phyloP scores from a whole-genome alignment of 2,329 filamentous ascomycete genomes.

The Purpureocillium lavendulum region DNA sequence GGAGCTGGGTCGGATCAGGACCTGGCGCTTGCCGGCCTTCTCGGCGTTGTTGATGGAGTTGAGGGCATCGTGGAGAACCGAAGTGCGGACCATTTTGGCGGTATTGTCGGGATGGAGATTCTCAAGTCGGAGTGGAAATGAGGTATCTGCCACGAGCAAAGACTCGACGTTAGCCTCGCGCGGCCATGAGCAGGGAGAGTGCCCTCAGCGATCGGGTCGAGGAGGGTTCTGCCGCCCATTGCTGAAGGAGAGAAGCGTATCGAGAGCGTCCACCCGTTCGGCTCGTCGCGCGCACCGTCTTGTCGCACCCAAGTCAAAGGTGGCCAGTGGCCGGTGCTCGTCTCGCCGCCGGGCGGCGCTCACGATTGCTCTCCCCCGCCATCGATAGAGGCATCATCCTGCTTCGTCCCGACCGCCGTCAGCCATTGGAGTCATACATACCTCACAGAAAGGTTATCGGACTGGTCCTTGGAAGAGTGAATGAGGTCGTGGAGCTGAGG shows the following conservation, averaged over 20 bases:
- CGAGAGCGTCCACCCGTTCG: slow-evolving; percentile 18
- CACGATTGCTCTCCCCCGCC: slow-evolving; percentile 56
- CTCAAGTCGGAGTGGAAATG: slow-evolving; percentile 63
- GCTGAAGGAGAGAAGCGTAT: slow-evolving; percentile 58
- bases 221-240: slow-evolving; percentile 66
- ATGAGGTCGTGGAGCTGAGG: no score
- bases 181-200: slow-evolving; percentile 61
- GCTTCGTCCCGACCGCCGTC: slow-evolving; percentile 23
- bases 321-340: neutral
- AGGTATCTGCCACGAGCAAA: slow-evolving; percentile 49
- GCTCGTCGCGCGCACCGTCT: neutral
- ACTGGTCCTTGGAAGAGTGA: neutral
- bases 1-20: slow-evolving; percentile 93
- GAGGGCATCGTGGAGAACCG: slow-evolving; percentile 98
- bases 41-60: slow-evolving; percentile 99
- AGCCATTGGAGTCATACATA: slow-evolving; percentile 28
- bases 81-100: slow-evolving; percentile 97
- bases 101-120: slow-evolving; percentile 58
- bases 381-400: slow-evolving; percentile 38
- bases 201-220: slow-evolving; percentile 46
- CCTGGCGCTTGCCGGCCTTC: slow-evolving; percentile 99
- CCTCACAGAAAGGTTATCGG: slow-evolving; percentile 21
- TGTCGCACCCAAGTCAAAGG: neutral
- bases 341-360: slow-evolving; percentile 17
- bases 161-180: slow-evolving; percentile 50